phyloP scores from a whole-genome alignment of 139 green algal species.

The Picochlorum costavermella region DNA sequence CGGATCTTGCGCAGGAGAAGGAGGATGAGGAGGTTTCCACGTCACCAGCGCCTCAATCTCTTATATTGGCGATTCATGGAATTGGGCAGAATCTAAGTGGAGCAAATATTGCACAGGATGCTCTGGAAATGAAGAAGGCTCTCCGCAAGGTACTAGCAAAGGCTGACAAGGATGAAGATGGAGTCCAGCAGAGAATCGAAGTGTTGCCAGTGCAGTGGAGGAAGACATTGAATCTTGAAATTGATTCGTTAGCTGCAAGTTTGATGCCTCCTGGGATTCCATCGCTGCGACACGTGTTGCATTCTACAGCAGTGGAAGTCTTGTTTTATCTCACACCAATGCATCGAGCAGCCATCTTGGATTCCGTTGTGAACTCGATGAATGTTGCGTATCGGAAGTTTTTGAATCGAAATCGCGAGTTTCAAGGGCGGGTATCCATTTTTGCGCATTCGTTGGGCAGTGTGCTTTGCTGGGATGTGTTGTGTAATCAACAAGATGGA shows the following conservation, averaged over 20 bases:
- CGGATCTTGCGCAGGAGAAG: constrained; percentile 30
- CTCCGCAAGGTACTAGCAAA: neutral
- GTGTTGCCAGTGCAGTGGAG: constrained; percentile 67
- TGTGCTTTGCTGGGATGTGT: constrained; percentile 65
- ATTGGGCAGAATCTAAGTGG: constrained; percentile 58
- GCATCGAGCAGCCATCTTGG: constrained; percentile 53
- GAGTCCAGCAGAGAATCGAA: constrained; percentile 25
- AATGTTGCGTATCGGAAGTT: constrained; percentile 53
- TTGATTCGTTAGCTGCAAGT: constrained; percentile 36
- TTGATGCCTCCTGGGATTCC: constrained; percentile 51
- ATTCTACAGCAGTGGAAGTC: constrained; percentile 64
- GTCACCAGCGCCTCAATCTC: constrained; percentile 7
- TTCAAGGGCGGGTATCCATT: constrained; percentile 51
- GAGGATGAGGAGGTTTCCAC: constrained; percentile 22
- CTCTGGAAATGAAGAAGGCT: neutral
- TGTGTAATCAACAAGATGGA: constrained; percentile 51
- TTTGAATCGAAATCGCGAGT: constrained; percentile 50
- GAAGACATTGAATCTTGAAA: constrained; percentile 49
- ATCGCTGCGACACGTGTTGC: constrained; percentile 38
- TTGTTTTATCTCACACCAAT: constrained; percentile 63
- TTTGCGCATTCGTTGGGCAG: constrained; percentile 61
- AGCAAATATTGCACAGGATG: constrained; percentile 53
- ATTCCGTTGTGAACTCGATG: constrained; percentile 40
- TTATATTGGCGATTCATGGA: constrained; percentile 69
- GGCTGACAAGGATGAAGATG: neutral